Percentiles rank a stretch among this genome's conserved stretches.
Conservation (phyloP, 768 basidiomycete species). For the Amanita muscaria region DNA sequence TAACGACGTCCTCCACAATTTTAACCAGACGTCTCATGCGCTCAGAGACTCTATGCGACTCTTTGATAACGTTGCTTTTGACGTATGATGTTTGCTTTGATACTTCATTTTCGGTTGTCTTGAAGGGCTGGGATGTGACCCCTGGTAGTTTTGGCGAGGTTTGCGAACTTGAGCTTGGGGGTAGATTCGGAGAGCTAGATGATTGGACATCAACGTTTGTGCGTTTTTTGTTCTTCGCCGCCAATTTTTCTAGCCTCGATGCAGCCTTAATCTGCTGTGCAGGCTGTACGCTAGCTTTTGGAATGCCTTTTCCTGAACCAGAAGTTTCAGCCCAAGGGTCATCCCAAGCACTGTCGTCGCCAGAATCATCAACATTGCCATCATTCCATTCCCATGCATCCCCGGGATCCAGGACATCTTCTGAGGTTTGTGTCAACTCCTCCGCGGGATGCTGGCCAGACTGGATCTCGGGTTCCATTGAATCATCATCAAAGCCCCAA, state of each 20-base stretch:
- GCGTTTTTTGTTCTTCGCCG: conserved; percentile 44
- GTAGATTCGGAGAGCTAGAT: conserved; percentile 9
- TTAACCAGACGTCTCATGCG: conserved; percentile 44
- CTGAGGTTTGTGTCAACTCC: conserved; percentile 2
- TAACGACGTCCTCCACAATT: conserved; percentile 52
- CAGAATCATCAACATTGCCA: conserved; percentile 20
- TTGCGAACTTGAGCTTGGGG: background rate
- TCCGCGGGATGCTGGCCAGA: conserved; percentile 10
- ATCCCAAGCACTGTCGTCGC: conserved; percentile 48
- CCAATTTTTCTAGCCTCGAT: conserved; percentile 47
- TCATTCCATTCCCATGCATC: conserved; percentile 76
- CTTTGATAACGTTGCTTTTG: conserved; percentile 27
- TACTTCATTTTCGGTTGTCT: conserved; percentile 16
- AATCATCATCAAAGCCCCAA: conserved; percentile 49
- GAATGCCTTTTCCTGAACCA: conserved; percentile 8
- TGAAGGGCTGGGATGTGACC: conserved; percentile 11
- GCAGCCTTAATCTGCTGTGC: conserved; percentile 38
- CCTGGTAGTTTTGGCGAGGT: conserved; percentile 13
- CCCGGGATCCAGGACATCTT: conserved; percentile 26
- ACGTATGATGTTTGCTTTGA: conserved; percentile 9
- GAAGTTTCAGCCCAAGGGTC: conserved; percentile 58
- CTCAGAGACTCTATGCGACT: conserved; percentile 52
- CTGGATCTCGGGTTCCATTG: conserved; percentile 16
- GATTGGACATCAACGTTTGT: conserved; percentile 23
- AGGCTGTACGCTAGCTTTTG: conserved; percentile 21